Evolutionary conservation across 2,329 filamentous ascomycete species (phyloP).

Genomic region (Hypoxylon sp.): DNA sequence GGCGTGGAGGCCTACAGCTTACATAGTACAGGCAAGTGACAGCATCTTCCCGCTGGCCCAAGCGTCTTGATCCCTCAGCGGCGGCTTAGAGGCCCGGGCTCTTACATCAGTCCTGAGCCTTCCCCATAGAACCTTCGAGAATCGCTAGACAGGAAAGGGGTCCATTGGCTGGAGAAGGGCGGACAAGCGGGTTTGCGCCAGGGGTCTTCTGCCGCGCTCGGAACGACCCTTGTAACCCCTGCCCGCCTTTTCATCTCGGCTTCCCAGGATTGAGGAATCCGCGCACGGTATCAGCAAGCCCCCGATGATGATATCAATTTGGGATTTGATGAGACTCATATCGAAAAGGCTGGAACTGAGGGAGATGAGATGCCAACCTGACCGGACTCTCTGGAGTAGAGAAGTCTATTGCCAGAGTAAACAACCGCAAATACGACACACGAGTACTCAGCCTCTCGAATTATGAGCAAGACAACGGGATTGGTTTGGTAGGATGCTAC

Average conservation of each 20-base stretch:
- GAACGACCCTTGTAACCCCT: constrained; percentile 43
- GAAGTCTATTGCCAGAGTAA: constrained; percentile 32
- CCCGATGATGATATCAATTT: constrained; percentile 44
- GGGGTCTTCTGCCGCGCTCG: constrained; percentile 45
- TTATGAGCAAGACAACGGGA: constrained; percentile 28
- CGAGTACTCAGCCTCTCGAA: constrained; percentile 44
- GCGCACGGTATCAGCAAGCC: constrained; percentile 34
- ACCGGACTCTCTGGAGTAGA: constrained; percentile 16
- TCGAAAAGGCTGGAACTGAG: constrained; percentile 12
- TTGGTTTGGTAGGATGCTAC: constrained; percentile 39
- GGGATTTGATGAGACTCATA: constrained; percentile 37
- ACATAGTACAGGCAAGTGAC: constrained; percentile 19
- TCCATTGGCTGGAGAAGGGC: constrained; percentile 33
- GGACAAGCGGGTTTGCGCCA: constrained; percentile 26
- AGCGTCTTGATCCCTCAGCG: constrained; percentile 30
- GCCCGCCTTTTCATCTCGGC: constrained; percentile 47
- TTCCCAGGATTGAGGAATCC: constrained; percentile 34
- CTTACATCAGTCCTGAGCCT: constrained; percentile 38
- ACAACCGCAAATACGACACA: constrained; percentile 21
- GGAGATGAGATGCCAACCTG: constrained; percentile 14
- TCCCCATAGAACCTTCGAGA: constrained; percentile 61
- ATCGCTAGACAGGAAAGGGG: constrained; percentile 44
- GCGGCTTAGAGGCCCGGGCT: neutral
- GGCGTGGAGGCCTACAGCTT: constrained; percentile 4
- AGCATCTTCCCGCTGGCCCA: constrained; percentile 36